Conservation (phyloP, 805 yeast genomes). For the Schwanniomyces yamadae region DNA sequence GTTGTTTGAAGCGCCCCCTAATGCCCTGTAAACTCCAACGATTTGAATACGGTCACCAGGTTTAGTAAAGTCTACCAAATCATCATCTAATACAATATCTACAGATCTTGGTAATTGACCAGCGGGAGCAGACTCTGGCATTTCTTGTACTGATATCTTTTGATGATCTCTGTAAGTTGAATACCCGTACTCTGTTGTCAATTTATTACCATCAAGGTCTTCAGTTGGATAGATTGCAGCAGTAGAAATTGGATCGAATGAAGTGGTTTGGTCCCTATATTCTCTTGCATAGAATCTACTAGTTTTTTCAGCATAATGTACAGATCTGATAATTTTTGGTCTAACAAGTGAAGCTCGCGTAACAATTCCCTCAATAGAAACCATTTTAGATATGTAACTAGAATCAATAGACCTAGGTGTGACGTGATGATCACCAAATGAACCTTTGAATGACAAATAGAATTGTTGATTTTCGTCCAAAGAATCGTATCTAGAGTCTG, state of each 20-base stretch:
- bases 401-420: conserved; percentile 88
- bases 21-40: conserved; percentile 89
- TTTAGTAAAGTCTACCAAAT: conserved; percentile 84
- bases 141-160: conserved; percentile 88
- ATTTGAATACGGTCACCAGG: conserved; percentile 96
- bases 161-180: conserved; percentile 94
- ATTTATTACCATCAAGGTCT: conserved; percentile 85
- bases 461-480: conserved; percentile 61
- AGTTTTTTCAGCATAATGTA: conserved; percentile 86
- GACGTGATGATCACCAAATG: conserved; percentile 84
- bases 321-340: conserved; percentile 88
- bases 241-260: conserved; percentile 79
- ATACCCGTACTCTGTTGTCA: conserved; percentile 89
- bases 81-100: conserved; percentile 92
- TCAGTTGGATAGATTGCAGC: conserved; percentile 90
- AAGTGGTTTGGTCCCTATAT: conserved; percentile 88
- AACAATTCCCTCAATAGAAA: conserved; percentile 92
- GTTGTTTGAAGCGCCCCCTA: conserved; percentile 68
- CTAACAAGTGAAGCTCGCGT: conserved; percentile 90
- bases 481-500: conserved; percentile 50
- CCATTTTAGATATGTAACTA: conserved; percentile 70
- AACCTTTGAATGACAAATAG: conserved; percentile 80
- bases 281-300: conserved; percentile 86
- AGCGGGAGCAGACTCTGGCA: conserved; percentile 97
- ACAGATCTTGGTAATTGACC: conserved; percentile 94